Percentiles rank a stretch among this genome's conserved stretches.
These are phyloP conservation scores for Talaromyces sp. DNA, from an alignment of 2,329 filamentous ascomycete genomes.

Conservation along the genomic window DNA sequence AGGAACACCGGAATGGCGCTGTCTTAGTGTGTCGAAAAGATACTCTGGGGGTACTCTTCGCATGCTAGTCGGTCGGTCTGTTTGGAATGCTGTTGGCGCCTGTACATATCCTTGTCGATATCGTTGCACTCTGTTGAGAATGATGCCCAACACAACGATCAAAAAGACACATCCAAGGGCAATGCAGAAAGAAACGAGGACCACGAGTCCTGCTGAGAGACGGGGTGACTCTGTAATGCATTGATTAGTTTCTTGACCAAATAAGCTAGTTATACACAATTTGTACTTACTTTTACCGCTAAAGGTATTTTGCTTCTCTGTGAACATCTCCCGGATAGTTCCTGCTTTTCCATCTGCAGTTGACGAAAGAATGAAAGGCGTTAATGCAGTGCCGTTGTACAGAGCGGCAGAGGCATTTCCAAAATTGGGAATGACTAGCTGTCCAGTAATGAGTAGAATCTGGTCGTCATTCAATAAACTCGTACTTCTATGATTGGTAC, in stretches of 20 bases:
- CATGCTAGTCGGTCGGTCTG: slow-evolving; percentile 47
- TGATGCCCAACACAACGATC: slow-evolving; percentile 46
- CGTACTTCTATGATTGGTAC: slow-evolving; percentile 62
- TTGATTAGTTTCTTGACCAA: slow-evolving; percentile 15
- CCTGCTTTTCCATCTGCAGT: slow-evolving; percentile 63
- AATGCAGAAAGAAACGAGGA: slow-evolving; percentile 47
- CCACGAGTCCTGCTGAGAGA: slow-evolving; percentile 45
- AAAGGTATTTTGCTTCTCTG: slow-evolving; percentile 77
- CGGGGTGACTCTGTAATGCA: slow-evolving; percentile 28
- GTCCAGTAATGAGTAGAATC: slow-evolving; percentile 78
- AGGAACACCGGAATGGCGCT: slow-evolving; percentile 35
- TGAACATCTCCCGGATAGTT: slow-evolving; percentile 77
- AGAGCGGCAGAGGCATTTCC: slow-evolving; percentile 81
- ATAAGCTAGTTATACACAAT: background rate
- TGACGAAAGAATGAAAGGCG: slow-evolving; percentile 76
- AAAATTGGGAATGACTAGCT: slow-evolving; percentile 69
- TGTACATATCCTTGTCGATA: slow-evolving; percentile 46
- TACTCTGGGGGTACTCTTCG: slow-evolving; percentile 47
- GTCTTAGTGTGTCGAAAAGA: slow-evolving; percentile 41
- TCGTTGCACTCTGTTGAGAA: slow-evolving; percentile 48
- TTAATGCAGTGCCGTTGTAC: slow-evolving; percentile 76
- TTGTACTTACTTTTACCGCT: slow-evolving; percentile 55
- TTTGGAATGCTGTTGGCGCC: slow-evolving; percentile 43
- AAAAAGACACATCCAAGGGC: slow-evolving; percentile 49
- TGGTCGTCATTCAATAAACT: slow-evolving; percentile 64